phyloP scores from a whole-genome alignment of 208 protist species.

The Trypanosoma cruzi region DNA sequence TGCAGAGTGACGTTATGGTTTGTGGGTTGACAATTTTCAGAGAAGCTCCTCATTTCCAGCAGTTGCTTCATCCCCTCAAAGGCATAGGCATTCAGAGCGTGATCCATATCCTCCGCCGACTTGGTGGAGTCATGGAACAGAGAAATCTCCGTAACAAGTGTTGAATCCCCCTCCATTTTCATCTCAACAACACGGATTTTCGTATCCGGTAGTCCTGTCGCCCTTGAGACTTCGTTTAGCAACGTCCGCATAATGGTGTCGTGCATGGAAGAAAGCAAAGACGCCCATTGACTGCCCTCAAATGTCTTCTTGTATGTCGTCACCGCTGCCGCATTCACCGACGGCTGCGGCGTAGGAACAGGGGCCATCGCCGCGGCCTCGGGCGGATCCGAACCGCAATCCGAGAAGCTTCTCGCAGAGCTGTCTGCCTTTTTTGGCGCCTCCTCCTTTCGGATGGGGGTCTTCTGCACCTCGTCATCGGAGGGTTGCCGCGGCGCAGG shows the following conservation, averaged over 20 bases:
- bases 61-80: constrained; percentile 40
- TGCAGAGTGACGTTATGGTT: neutral
- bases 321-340: constrained; percentile 28
- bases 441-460: neutral
- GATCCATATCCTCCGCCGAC: constrained; percentile 20
- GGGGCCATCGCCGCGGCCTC: constrained; percentile 20
- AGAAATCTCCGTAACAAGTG: constrained; percentile 36
- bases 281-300: constrained; percentile 33
- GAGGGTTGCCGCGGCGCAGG: neutral
- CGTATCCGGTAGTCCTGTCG: constrained; percentile 34
- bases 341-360: constrained; percentile 21
- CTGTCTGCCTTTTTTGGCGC: neutral
- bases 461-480: neutral
- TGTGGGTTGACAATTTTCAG: constrained; percentile 3
- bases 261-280: constrained; percentile 31
- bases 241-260: constrained; percentile 55
- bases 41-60: constrained; percentile 13
- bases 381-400: neutral
- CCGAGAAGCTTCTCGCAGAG: neutral
- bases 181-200: constrained; percentile 45
- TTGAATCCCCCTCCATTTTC: constrained; percentile 21
- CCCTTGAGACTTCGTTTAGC: constrained; percentile 39
- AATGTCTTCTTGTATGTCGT: constrained; percentile 36
- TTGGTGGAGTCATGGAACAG: constrained; percentile 32
- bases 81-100: constrained; percentile 21